Percentiles rank a stretch among this genome's conserved stretches.
Evolutionary conservation across 345 rosid species (phyloP).

Genomic region (Ailanthus altissimus): DNA sequence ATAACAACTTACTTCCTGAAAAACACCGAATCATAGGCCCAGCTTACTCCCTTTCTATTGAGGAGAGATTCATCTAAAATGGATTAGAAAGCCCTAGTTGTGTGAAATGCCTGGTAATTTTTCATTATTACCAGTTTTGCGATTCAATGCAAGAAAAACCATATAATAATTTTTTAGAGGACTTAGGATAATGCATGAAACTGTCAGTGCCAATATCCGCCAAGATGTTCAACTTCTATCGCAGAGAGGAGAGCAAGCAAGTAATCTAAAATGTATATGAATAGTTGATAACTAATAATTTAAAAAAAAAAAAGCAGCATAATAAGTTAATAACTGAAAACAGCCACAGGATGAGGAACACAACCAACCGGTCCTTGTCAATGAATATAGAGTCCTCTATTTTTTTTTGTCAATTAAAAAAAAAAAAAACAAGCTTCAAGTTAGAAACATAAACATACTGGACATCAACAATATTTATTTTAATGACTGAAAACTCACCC

Average conservation of each 20-base stretch:
- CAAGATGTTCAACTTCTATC: background rate
- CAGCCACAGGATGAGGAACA: background rate
- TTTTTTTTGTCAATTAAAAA: background rate
- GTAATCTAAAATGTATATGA: background rate
- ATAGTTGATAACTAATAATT: background rate
- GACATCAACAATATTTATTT: constrained; percentile 26
- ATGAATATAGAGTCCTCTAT: background rate
- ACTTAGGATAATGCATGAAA: background rate
- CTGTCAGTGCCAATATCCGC: background rate
- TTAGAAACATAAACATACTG: constrained; percentile 4
- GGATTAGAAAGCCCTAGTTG: background rate
- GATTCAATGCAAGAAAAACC: background rate
- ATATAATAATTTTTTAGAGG: background rate
- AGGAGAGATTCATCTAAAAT: background rate
- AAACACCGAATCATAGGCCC: background rate
- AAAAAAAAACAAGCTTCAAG: constrained; percentile 25
- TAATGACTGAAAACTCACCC: constrained; percentile 21
- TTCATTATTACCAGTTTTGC: background rate
- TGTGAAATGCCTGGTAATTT: background rate
- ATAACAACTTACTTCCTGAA: background rate
- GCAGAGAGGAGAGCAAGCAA: background rate
- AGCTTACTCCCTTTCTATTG: background rate
- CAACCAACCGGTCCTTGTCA: background rate
- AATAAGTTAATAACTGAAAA: background rate
- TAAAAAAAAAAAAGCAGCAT: background rate